Percentiles rank a stretch among this genome's conserved stretches.
phyloP scores from a whole-genome alignment of 148 eudicot species.

The Oxyria digyna region DNA sequence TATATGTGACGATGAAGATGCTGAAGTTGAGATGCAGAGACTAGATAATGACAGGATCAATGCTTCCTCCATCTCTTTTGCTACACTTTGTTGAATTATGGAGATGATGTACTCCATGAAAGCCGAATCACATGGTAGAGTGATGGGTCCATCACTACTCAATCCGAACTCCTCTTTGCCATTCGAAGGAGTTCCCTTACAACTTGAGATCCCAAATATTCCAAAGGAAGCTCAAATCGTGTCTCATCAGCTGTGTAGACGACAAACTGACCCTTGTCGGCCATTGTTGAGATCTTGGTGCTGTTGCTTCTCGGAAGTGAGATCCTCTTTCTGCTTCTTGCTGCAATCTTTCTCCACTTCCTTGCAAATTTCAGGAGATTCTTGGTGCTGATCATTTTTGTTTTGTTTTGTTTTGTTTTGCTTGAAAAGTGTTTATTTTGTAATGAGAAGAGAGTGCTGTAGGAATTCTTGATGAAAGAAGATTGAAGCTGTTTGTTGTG shows the following conservation, averaged over 20 bases:
- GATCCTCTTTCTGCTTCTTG: not conserved
- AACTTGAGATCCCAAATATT: not conserved
- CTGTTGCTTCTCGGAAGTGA: not conserved
- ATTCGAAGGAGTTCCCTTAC: not conserved
- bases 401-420: not conserved
- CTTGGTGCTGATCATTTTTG: conserved; percentile 1
- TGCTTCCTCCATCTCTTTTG: conserved; percentile 4
- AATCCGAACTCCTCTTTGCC: conserved; percentile 9
- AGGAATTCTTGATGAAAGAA: not conserved
- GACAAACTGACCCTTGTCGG: not conserved
- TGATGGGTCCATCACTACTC: conserved; percentile 4
- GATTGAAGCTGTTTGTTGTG: not conserved
- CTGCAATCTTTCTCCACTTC: not conserved
- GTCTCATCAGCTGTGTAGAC: conserved; percentile 4
- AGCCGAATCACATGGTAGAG: conserved; percentile 7
- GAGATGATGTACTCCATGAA: conserved; percentile 8
- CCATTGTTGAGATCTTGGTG: no score
- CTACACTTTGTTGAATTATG: not conserved
- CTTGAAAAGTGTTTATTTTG: not conserved
- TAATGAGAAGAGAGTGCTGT: not conserved
- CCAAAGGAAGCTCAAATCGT: conserved; percentile 7
- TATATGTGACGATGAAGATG: not conserved
- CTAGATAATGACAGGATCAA: not conserved
- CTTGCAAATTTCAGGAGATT: not conserved
- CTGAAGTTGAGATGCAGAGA: no score